phyloP scores from a whole-genome alignment of 441 rosid species.

The Brassica balearica region DNA sequence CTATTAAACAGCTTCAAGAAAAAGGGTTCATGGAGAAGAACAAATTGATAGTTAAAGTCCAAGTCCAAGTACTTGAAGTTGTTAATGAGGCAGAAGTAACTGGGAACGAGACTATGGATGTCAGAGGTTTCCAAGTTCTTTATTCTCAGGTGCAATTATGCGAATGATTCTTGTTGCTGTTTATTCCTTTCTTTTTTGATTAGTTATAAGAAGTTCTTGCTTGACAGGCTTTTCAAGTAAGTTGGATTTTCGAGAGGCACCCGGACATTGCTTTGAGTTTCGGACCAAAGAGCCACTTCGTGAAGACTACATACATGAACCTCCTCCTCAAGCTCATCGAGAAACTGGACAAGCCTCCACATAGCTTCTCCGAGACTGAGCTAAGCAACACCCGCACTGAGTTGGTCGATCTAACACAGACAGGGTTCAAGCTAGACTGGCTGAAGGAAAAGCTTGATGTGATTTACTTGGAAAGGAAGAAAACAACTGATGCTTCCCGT shows the following conservation, averaged over 20 bases:
- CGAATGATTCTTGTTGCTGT: not conserved
- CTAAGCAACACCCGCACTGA: not conserved
- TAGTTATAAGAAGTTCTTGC: not conserved
- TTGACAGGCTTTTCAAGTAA: constrained; percentile 9
- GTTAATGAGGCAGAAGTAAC: not conserved
- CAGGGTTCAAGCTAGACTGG: constrained; percentile 30
- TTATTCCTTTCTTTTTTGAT: not conserved
- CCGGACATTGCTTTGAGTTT: constrained; percentile 12
- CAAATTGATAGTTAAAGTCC: not conserved
- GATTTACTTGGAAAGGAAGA: constrained; percentile 20
- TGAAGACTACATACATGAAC: constrained; percentile 17
- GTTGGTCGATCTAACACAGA: constrained; percentile 22
- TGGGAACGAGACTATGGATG: not conserved
- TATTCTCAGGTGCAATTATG: not conserved
- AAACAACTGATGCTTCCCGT: not conserved
- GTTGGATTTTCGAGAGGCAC: not conserved
- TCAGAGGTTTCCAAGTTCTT: not conserved
- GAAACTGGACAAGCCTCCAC: constrained; percentile 7
- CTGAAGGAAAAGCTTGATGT: constrained; percentile 22
- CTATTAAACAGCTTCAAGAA: not conserved
- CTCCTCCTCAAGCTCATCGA: constrained; percentile 15
- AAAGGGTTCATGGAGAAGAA: not conserved
- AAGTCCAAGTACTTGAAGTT: constrained; percentile 5
- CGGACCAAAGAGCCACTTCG: not conserved
- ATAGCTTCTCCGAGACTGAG: constrained; percentile 17